Base-by-base conservation (phyloP, 2,329 filamentous ascomycete genomes). In the Neonectria coccinea region DNA sequence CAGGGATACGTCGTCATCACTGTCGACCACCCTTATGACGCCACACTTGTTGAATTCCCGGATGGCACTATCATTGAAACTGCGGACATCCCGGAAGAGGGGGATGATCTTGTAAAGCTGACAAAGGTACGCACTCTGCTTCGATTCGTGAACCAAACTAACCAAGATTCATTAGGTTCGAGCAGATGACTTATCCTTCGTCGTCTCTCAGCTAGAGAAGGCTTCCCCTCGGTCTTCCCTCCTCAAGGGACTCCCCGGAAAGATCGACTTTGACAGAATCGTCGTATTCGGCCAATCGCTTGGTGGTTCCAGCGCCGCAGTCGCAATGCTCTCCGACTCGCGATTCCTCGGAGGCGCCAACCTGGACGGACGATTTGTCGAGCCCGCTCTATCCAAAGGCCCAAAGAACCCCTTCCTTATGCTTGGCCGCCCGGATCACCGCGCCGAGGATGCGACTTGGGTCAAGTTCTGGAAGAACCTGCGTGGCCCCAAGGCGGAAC, bases 11-110 rank as follows among this genome's bases (percentile, higher is more conserved):
- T 79, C 0, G 81, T 87, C 2, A 73, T 85, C 12, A 74, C 83
- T 0, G 73, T 87, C 25, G 85, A 87, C 60, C 84, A 86, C 55
- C 79, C 84, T 0, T 80, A 82, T 52, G 84, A 86, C 52, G 76
- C 80, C 0, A 61, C 71, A 0, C 74, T 83, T 20, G 78, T 86
- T 9, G 79, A 84, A 59, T 85, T 83, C n/a, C 80, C 83, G 0
- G 74, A 84, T 59, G 83, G 79, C 4, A 75, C 75, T 1, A 64
- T 79, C 1, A 47, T 74, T 11, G 0, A 11, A 2, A 60, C 44
- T 0, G 72, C 50, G 12, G 59, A 71, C 5, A 71, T 72, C 4
- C 58, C 68, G 0, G 69, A 72, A 2, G 53, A 68, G 0, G 31
- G 12, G 0, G 25, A 60, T 0, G 64, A 36, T 2, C 62, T 76